phyloP scores from a whole-genome alignment of 371 early-diverging fungal species.

The Capillidium heterosporum region DNA sequence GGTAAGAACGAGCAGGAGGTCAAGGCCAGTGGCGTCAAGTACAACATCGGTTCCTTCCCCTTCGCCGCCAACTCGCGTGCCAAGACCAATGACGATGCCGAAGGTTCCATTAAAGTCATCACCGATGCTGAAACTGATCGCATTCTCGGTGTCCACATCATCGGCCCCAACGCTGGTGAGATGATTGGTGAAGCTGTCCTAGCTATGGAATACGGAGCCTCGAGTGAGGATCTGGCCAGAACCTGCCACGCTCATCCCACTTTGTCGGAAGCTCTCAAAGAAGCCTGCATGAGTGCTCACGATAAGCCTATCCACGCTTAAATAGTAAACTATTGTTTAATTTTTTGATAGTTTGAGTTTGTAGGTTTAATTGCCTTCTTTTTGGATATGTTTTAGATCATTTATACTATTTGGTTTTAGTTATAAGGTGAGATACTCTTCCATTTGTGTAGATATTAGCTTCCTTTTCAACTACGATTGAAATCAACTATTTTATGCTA shows the following conservation, averaged over 20 bases:
- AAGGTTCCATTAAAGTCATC: slow-evolving; percentile 91
- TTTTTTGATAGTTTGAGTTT: background rate
- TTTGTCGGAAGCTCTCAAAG: slow-evolving; percentile 93
- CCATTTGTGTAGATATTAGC: too few species aligned
- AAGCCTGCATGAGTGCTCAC: slow-evolving; percentile 43
- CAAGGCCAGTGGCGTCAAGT: slow-evolving; percentile 70
- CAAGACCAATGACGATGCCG: slow-evolving; percentile 87
- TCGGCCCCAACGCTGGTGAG: slow-evolving; percentile 96
- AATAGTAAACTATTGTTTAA: background rate
- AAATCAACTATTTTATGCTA: too few species aligned
- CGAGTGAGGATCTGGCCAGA: slow-evolving; percentile 90
- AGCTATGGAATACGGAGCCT: slow-evolving; percentile 94
- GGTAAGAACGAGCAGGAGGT: slow-evolving; percentile 89
- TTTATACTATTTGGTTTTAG: too few species aligned
- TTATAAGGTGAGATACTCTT: too few species aligned
- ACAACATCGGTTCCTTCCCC: slow-evolving; percentile 80
- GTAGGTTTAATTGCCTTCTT: too few species aligned
- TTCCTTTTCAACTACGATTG: too few species aligned
- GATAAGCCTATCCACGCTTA: slow-evolving; percentile 33
- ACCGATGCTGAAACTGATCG: slow-evolving; percentile 88
- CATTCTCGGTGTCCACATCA: slow-evolving; percentile 92
- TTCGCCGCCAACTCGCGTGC: slow-evolving; percentile 95
- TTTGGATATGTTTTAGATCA: too few species aligned
- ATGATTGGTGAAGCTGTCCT: slow-evolving; percentile 96
- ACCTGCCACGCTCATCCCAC: slow-evolving; percentile 98